Evolutionary conservation across 345 rosid genomes (phyloP).

Genomic region (Heritiera littoralis): DNA sequence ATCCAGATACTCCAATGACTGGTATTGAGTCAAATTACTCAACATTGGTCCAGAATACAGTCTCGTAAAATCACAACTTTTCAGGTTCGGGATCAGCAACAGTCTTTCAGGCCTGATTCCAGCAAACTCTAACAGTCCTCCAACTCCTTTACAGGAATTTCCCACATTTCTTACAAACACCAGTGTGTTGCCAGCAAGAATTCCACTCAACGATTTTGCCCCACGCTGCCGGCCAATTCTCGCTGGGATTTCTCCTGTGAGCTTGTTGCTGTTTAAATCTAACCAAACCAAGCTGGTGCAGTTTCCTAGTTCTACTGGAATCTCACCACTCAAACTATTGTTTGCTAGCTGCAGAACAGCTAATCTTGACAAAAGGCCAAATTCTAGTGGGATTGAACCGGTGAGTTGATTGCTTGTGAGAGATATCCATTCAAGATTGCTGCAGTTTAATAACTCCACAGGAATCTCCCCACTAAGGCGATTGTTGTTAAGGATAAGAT

Average conservation of each 20-base stretch:
- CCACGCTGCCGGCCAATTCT: conserved; percentile 89
- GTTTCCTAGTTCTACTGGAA: conserved; percentile 79
- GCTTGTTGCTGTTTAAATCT: conserved; percentile 83
- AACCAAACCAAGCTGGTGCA: conserved; percentile 93
- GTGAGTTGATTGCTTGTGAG: conserved; percentile 76
- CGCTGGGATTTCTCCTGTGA: conserved; percentile 88
- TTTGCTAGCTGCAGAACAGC: conserved; percentile 94
- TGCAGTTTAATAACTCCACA: conserved; percentile 70
- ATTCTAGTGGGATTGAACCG: conserved; percentile 65
- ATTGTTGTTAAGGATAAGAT: conserved; percentile 83
- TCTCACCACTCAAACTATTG: conserved; percentile 82
- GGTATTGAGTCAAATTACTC: conserved; percentile 83
- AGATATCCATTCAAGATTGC: conserved; percentile 91
- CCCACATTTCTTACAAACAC: conserved; percentile 92
- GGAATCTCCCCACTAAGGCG: conserved; percentile 81
- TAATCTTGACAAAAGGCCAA: conserved; percentile 65
- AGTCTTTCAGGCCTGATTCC: conserved; percentile 93
- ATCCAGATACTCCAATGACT: conserved; percentile 88
- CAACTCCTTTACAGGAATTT: conserved; percentile 91
- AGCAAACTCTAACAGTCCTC: conserved; percentile 85
- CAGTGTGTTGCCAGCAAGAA: conserved; percentile 77
- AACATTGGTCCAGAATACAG: conserved; percentile 88
- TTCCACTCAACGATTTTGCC: conserved; percentile 73
- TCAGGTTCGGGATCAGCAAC: conserved; percentile 68
- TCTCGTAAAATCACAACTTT: conserved; percentile 84